These are phyloP conservation scores for Eucalyptus victrix DNA, from an alignment of 345 rosid genomes.

Conservation along the genomic window DNA sequence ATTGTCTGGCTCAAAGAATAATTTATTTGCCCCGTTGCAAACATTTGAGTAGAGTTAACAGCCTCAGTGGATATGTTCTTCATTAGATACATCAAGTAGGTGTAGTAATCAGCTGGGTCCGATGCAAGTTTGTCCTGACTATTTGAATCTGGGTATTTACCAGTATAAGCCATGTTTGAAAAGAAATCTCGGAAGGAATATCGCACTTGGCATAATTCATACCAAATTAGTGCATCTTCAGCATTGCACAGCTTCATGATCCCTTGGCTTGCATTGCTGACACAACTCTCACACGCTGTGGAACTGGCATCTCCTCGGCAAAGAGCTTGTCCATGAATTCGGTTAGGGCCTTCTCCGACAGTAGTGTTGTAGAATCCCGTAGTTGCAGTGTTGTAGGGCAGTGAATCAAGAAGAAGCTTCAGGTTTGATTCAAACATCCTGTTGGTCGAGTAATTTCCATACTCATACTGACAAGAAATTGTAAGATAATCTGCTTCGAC, in stretches of 20 bases:
- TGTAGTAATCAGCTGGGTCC: neutral
- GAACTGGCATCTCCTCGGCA: conserved; percentile 17
- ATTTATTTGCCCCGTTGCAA: conserved; percentile 7
- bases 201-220: conserved; percentile 18
- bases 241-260: neutral
- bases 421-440: neutral
- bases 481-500: neutral
- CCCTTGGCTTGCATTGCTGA: neutral
- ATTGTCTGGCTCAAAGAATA: neutral
- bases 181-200: conserved; percentile 6
- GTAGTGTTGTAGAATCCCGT: conserved; percentile 3
- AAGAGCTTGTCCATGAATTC: conserved; percentile 13
- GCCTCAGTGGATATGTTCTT: neutral
- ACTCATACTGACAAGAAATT: neutral
- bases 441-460: neutral
- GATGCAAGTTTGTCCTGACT: neutral
- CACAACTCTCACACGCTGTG: conserved; percentile 4
- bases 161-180: neutral
- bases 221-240: conserved; percentile 11
- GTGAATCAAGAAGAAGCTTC: neutral
- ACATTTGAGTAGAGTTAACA: neutral
- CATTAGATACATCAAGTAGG: conserved; percentile 1
- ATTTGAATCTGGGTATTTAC: conserved; percentile 6
- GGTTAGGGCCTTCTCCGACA: neutral
- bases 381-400: neutral